Percentiles rank a stretch among this genome's conserved stretches.
Conservation (phyloP, 192 early-diverging fungal genomes). For the Umbelopsis ramanniana region DNA sequence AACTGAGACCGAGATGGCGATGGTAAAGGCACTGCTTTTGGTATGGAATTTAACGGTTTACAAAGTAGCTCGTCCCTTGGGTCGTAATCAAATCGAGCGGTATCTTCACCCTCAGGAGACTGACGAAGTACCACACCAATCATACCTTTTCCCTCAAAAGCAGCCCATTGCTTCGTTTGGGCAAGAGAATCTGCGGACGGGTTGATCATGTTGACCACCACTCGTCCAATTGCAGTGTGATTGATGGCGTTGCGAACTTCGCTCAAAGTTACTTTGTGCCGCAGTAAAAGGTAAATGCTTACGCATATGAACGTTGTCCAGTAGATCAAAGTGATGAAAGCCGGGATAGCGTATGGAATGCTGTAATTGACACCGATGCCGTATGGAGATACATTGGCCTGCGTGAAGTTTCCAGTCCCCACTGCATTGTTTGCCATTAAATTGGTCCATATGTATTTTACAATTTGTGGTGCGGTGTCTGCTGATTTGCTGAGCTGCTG, state of each 20-base stretch:
- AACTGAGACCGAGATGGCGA: too few relatives aligned
- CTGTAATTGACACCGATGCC: background rate
- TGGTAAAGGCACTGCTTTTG: too few relatives aligned
- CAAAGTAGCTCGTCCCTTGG: background rate
- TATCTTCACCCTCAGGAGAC: background rate
- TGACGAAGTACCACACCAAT: background rate
- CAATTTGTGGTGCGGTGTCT: background rate
- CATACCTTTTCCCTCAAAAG: background rate
- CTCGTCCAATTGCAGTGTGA: background rate
- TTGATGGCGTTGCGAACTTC: conserved; percentile 1
- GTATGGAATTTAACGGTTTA: too few relatives aligned
- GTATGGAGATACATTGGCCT: background rate
- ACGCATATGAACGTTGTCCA: background rate
- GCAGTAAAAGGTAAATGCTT: background rate
- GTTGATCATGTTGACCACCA: conserved; percentile 4
- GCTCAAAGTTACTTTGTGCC: background rate
- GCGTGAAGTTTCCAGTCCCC: background rate
- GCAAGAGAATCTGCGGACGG: background rate
- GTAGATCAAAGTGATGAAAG: background rate
- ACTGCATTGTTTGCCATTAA: conserved; percentile 13
- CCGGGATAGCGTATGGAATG: background rate
- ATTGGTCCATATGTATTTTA: background rate
- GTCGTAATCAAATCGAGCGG: background rate
- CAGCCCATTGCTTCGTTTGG: background rate
- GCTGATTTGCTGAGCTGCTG: background rate